Conservation (phyloP, 2,329 filamentous ascomycete genomes). For the Ophiosphaerella herpotricha region DNA sequence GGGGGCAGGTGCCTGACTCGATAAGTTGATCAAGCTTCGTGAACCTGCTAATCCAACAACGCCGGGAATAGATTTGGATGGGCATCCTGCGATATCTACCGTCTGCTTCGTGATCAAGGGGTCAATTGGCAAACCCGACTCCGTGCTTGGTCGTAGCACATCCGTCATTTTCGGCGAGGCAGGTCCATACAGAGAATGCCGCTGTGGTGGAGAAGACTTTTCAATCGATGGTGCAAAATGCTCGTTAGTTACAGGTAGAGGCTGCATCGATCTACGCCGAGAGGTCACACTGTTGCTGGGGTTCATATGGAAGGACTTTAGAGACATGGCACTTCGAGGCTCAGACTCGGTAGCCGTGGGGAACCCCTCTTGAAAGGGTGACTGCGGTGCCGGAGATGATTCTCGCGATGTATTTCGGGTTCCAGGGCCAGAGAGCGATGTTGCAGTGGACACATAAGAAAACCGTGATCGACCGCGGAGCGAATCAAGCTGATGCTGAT, state of each 20-base stretch:
- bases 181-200: slow-evolving; percentile 38
- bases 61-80: slow-evolving; percentile 9
- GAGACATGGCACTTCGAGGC: slow-evolving; percentile 39
- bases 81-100: slow-evolving; percentile 5
- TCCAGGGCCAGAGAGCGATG: slow-evolving; percentile 38
- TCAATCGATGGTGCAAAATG: slow-evolving; percentile 29
- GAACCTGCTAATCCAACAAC: slow-evolving; percentile 7
- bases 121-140: background rate
- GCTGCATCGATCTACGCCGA: slow-evolving; percentile 46
- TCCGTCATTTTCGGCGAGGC: slow-evolving; percentile 28
- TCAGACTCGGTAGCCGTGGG: slow-evolving; percentile 29
- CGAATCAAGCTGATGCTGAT: slow-evolving; percentile 43
- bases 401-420: slow-evolving; percentile 42
- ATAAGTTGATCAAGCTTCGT: background rate
- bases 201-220: slow-evolving; percentile 21
- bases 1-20: background rate
- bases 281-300: slow-evolving; percentile 34
- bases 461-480: slow-evolving; percentile 43
- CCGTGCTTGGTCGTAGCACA: slow-evolving; percentile 8
- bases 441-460: slow-evolving; percentile 45
- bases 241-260: slow-evolving; percentile 43
- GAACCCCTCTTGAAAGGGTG: slow-evolving; percentile 37
- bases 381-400: slow-evolving; percentile 42
- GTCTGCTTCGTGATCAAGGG: background rate
- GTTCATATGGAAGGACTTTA: slow-evolving; percentile 47